Evolutionary conservation across 176 grass and related monocot genomes (phyloP).

Genomic region (Sorghum bicolor): Sorghum_bicolor_NCBIv3 NC_012870.2:66338501-66339000

Average conservation of each 20-base stretch:
- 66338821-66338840: not conserved
- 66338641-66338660: not conserved
- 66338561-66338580: not conserved
- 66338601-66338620: not conserved
- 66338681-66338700: not conserved
- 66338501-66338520: too few relatives aligned
- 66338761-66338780: not conserved
- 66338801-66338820: not conserved
- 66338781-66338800: not conserved
- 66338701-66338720: not conserved
- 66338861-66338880: not conserved
- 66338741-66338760: not conserved
- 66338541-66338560: not conserved
- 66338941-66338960: not conserved
- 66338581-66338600: not conserved
- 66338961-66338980: not conserved
- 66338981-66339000: not conserved
- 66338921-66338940: not conserved
- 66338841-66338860: not conserved
- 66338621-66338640: not conserved
- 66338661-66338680: not conserved
- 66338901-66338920: not conserved
- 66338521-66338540: too few relatives aligned
- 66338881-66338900: too few relatives aligned
- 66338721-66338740: not conserved